Evolutionary conservation across 2,329 filamentous ascomycete genomes (phyloP).

Genomic region (Aspergillus ustus): DNA sequence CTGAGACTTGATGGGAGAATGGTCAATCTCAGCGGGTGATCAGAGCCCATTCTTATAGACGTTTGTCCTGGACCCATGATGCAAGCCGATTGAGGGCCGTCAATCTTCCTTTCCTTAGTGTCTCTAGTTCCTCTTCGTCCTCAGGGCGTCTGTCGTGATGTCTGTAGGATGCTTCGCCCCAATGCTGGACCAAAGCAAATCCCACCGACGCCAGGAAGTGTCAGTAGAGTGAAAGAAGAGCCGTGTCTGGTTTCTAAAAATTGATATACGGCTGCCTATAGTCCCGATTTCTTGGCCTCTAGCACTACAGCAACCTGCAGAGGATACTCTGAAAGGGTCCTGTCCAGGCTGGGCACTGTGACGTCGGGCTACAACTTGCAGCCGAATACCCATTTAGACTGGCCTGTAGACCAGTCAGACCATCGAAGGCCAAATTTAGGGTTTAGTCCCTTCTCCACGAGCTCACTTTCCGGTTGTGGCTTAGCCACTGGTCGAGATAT

Average conservation of each 20-base stretch:
- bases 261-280: conserved; percentile 11
- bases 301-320: no score
- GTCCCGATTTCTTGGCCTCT: not conserved
- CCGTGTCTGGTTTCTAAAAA: conserved; percentile 2
- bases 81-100: not conserved
- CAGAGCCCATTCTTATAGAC: not conserved
- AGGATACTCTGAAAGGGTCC: not conserved
- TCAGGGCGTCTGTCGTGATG: not conserved
- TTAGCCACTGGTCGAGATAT: not conserved
- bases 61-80: not conserved
- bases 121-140: not conserved
- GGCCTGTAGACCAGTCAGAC: not conserved
- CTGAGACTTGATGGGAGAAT: not conserved
- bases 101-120: not conserved
- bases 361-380: not conserved
- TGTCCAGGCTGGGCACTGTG: not conserved
- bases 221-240: not conserved
- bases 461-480: conserved; percentile 1
- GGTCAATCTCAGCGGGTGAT: not conserved
- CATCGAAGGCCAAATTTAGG: not conserved
- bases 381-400: not conserved
- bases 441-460: not conserved
- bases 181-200: not conserved
- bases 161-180: not conserved
- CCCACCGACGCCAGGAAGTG: not conserved